Base-by-base conservation (phyloP, 805 yeast genomes). In the Myxozyma kluyveri region DNA sequence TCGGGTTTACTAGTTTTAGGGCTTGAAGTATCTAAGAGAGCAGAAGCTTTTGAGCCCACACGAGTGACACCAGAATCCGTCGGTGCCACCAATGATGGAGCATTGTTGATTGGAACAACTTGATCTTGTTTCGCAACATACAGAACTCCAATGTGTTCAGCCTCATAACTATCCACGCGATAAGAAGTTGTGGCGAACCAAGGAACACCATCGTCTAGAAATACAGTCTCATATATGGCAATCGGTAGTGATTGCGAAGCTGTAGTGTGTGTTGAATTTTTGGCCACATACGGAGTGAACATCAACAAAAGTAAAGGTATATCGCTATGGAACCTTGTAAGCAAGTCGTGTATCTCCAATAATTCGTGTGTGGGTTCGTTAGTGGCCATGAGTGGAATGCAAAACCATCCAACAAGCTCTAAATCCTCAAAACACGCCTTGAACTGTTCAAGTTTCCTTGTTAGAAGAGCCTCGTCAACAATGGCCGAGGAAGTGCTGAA, bases 381-480 rank as follows among this genome's bases (percentile, higher is more conserved):
- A 10, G 60, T 57, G n/a, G 54, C 45, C 22, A 12, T 18, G n/a
- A 33, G 9, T 42, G 60, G 57, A 2, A 67, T 57, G 23, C 59
- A 52, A 48, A 65, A 69, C 69, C 69, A 65, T 5, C 72, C 72
- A 10, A 69, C 47, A 12, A 68, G 52, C 5, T 68, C 67, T 23
- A 65, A 61, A 10, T 57, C 56, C 2, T 70, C 68, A 52, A 65
- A 64, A 18, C 65, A 61, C 6, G 60, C 57, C 40, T 61, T 54
- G 55, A 66, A 65, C 26, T 67, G 63, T 39, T 61, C 62, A 14
- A 61, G 46, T 36, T 63, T 65, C 24, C 36, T 51, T 23, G 39
- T 46, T 21, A 68, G 41, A 23, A 58, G 54, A 22, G 48, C 59
- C 46, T 56, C 50, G 47, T 69, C 69, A 12, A 69, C 46, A 33